Conservation (phyloP, 805 yeast genomes). For the Metschnikowia noctiluminum region DNA sequence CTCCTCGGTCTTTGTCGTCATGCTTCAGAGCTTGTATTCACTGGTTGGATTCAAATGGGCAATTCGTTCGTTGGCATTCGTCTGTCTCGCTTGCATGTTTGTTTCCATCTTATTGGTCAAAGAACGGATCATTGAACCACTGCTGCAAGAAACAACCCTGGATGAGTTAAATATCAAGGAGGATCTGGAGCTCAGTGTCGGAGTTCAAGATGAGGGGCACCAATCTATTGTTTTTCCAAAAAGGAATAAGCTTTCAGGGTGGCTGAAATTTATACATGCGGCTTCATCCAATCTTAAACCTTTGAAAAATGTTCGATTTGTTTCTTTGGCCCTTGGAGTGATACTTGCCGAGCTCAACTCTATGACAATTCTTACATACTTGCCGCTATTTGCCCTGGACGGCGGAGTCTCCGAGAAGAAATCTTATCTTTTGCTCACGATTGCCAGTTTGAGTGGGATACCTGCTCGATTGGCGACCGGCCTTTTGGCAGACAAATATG, state of each 20-base stretch:
- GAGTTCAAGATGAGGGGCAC: background rate
- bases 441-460: slow-evolving; percentile 45
- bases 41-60: slow-evolving; percentile 56
- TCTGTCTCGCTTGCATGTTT: slow-evolving; percentile 36
- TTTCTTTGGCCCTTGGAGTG: slow-evolving; percentile 39
- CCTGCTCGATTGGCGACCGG: slow-evolving; percentile 33
- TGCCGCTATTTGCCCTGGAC: slow-evolving; percentile 51
- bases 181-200: background rate
- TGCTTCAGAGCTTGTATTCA: slow-evolving; percentile 47
- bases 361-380: slow-evolving; percentile 46
- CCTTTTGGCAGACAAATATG: slow-evolving; percentile 34
- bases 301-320: slow-evolving; percentile 42
- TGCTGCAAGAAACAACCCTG: background rate
- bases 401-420: slow-evolving; percentile 42
- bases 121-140: slow-evolving; percentile 1
- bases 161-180: background rate
- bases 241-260: background rate
- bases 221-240: background rate
- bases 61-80: slow-evolving; percentile 45
- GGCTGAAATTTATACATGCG: background rate
- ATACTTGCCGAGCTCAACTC: slow-evolving; percentile 47
- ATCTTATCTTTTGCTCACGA: slow-evolving; percentile 47
- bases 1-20: slow-evolving; percentile 51
- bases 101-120: slow-evolving; percentile 11
- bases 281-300: slow-evolving; percentile 16